phyloP scores from a whole-genome alignment of 352 stramenopile species.

The Globisporangium solare region DNA sequence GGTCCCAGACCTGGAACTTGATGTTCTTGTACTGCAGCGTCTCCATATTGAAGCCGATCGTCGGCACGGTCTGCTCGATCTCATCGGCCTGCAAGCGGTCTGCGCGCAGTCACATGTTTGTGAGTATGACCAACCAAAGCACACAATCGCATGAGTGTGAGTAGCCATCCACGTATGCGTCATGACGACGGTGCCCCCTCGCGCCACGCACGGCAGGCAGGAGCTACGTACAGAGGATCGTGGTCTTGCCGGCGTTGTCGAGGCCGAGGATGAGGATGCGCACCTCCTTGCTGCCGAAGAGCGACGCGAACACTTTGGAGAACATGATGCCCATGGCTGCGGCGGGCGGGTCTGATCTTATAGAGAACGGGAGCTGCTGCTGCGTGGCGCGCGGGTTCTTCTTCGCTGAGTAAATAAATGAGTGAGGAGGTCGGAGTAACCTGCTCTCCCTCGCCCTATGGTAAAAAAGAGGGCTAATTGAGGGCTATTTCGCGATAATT shows the following conservation, averaged over 20 bases:
- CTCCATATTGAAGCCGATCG: slow-evolving; percentile 98
- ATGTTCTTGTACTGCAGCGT: slow-evolving; percentile 91
- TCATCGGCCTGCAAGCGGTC: slow-evolving; percentile 88
- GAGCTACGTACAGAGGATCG: slow-evolving; percentile 93
- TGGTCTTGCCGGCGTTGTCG: slow-evolving; percentile 99
- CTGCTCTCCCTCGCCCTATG: background rate
- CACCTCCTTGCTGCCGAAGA: slow-evolving; percentile 99
- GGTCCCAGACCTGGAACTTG: slow-evolving; percentile 99
- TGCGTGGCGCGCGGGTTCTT: background rate
- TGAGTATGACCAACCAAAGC: no score
- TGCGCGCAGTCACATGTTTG: no score
- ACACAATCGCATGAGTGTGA: no score
- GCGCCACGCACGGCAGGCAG: background rate
- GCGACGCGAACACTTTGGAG: slow-evolving; percentile 94
- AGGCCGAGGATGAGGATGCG: slow-evolving; percentile 99
- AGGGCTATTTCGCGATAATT: no score
- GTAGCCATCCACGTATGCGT: background rate
- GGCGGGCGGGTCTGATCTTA: background rate
- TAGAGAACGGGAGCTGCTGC: background rate
- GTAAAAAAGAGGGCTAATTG: no score
- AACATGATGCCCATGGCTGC: slow-evolving; percentile 96
- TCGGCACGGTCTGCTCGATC: slow-evolving; percentile 98
- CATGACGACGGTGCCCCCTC: background rate
- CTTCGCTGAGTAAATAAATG: slow-evolving; percentile 4
- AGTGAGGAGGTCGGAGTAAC: background rate